Percentiles rank a stretch among this genome's conserved stretches.
Evolutionary conservation across 169 alveolate genomes (phyloP).

Genomic region (Cyclospora cayetanensis): DNA sequence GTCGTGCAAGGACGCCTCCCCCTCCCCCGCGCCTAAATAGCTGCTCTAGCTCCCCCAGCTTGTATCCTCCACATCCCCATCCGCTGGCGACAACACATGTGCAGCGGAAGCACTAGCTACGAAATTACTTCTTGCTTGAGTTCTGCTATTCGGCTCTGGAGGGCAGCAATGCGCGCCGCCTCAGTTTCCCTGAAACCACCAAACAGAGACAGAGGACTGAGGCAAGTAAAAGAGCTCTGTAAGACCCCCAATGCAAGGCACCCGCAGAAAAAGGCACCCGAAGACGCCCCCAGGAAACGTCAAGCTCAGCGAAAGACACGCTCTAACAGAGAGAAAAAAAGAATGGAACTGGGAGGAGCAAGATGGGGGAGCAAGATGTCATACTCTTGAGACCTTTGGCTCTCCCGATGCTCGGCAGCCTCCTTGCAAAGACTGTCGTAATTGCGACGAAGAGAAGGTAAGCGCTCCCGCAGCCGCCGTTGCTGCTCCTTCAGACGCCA

Average conservation of each 20-base stretch:
- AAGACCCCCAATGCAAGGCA: too few relatives aligned
- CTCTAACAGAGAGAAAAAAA: not conserved
- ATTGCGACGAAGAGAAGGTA: not conserved
- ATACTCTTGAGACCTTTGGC: not conserved
- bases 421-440: not conserved
- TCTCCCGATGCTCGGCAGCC: not conserved
- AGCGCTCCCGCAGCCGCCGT: not conserved
- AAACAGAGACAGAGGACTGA: not conserved
- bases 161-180: not conserved
- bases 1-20: too few relatives aligned
- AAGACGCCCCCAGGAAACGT: not conserved
- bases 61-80: too few relatives aligned
- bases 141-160: not conserved
- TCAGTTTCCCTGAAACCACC: not conserved
- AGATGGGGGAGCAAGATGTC: not conserved
- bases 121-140: not conserved
- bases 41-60: too few relatives aligned
- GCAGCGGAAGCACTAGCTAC: not conserved
- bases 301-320: not conserved
- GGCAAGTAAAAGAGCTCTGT: too few relatives aligned
- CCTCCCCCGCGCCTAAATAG: too few relatives aligned
- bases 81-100: too few relatives aligned
- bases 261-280: not conserved
- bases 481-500: not conserved
- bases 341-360: not conserved